A percentile compares a stretch with the other conserved stretches of the same genome.
These are phyloP conservation scores for Pseudozyma sp. DNA, from an alignment of 1,284 basidiomycete species.

Conservation along the genomic window DNA sequence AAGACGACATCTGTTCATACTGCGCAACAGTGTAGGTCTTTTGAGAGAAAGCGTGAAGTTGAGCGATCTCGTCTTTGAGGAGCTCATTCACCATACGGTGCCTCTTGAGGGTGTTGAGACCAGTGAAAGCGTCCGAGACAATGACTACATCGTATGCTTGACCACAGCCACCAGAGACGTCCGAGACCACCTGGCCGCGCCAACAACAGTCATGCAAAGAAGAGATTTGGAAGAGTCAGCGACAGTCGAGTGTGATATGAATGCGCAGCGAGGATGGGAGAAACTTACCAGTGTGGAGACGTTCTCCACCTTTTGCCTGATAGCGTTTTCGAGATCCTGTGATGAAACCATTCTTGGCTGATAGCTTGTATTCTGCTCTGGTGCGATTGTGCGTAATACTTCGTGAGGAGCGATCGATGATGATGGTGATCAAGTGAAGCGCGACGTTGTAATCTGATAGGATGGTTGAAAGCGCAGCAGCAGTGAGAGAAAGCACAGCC, in stretches of 20 bases:
- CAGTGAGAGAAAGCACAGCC: no score
- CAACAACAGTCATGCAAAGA: background rate
- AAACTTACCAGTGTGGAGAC: conserved; percentile 58
- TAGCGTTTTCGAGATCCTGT: conserved; percentile 65
- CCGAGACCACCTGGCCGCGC: conserved; percentile 57
- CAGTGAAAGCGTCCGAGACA: conserved; percentile 63
- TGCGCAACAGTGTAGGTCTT: conserved; percentile 65
- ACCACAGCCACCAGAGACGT: conserved; percentile 68
- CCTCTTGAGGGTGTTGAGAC: conserved; percentile 64
- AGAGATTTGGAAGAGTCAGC: background rate
- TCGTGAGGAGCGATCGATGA: background rate
- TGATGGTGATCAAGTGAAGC: background rate
- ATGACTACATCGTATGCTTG: conserved; percentile 68
- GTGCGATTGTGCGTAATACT: background rate
- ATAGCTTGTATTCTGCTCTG: background rate
- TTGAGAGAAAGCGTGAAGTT: conserved; percentile 71
- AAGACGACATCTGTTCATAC: conserved; percentile 39
- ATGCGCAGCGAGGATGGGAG: background rate
- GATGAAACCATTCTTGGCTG: conserved; percentile 57
- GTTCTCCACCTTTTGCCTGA: conserved; percentile 59
- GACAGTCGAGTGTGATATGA: background rate
- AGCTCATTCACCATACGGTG: conserved; percentile 70
- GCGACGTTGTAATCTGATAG: background rate
- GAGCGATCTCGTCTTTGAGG: conserved; percentile 70
- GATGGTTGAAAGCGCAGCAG: no score